Evolutionary conservation across 805 yeast genomes (phyloP).

Genomic region (Saturnispora diversa): DNA sequence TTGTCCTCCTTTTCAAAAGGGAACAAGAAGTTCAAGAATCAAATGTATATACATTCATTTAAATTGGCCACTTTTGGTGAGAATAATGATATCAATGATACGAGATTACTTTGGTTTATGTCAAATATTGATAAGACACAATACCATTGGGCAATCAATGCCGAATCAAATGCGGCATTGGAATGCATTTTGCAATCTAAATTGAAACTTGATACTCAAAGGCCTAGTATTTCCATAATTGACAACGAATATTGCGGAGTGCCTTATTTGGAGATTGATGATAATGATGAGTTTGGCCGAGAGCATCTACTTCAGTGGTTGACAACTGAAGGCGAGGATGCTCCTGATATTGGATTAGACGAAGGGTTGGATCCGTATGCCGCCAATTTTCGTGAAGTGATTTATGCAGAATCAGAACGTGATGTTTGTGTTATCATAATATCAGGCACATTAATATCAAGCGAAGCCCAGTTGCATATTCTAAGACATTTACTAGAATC

Average conservation of each 20-base stretch:
- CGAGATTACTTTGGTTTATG: slow-evolving; percentile 27
- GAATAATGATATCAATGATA: slow-evolving; percentile 16
- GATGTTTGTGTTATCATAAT: slow-evolving; percentile 5
- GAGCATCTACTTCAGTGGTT: slow-evolving; percentile 27
- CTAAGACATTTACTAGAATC: not conserved
- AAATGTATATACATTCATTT: slow-evolving; percentile 21
- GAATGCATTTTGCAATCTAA: not conserved
- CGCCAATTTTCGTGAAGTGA: slow-evolving; percentile 22
- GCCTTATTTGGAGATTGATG: slow-evolving; percentile 17
- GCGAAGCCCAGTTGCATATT: not conserved
- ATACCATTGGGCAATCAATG: slow-evolving; percentile 5
- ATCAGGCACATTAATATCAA: not conserved
- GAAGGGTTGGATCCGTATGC: slow-evolving; percentile 19
- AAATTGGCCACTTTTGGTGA: slow-evolving; percentile 15
- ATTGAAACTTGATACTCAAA: not conserved
- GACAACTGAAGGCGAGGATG: not conserved
- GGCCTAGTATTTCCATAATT: not conserved
- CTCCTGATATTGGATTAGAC: not conserved
- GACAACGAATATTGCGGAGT: slow-evolving; percentile 13
- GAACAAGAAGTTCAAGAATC: slow-evolving; percentile 16
- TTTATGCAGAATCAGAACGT: slow-evolving; percentile 1
- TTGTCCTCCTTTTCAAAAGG: slow-evolving; percentile 23
- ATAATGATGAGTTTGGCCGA: slow-evolving; percentile 21
- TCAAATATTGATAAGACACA: slow-evolving; percentile 16
- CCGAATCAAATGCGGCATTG: not conserved